These are phyloP conservation scores for Agaricus sinodeliciosus DNA, from an alignment of 768 basidiomycete species.

Conservation along the genomic window DNA sequence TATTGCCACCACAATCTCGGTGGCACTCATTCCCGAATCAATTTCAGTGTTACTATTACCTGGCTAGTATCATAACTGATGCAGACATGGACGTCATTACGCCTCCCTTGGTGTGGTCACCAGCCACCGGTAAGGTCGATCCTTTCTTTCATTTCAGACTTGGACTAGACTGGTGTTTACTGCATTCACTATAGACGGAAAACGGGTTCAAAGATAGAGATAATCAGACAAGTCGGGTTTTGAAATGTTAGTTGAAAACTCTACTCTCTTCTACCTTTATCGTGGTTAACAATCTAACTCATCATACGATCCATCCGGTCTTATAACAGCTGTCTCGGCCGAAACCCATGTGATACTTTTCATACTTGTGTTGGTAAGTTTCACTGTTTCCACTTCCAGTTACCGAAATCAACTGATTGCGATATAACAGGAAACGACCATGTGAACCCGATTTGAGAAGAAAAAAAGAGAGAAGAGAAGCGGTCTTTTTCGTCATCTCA, in stretches of 20 bases:
- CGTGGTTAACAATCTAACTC: background rate
- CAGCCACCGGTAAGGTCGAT: constrained; percentile 24
- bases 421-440: constrained; percentile 1
- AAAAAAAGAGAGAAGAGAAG: background rate
- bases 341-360: constrained; percentile 24
- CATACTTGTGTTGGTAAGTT: constrained; percentile 16
- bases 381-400: too few species aligned
- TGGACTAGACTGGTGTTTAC: constrained; percentile 18
- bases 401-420: background rate
- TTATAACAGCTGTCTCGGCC: constrained; percentile 26
- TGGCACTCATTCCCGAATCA: constrained; percentile 8
- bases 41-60: constrained; percentile 24
- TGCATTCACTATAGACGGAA: constrained; percentile 23
- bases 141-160: constrained; percentile 14
- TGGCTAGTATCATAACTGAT: constrained; percentile 42
- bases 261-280: background rate
- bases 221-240: constrained; percentile 30
- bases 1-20: constrained; percentile 2
- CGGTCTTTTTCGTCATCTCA: background rate
- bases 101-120: constrained; percentile 27
- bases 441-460: constrained; percentile 13
- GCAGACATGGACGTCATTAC: constrained; percentile 43
- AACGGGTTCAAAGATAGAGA: constrained; percentile 36
- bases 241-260: constrained; percentile 11
- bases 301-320: constrained; percentile 33